Evolutionary conservation across 345 rosid genomes (phyloP).

Genomic region (Moringa oleifera): DNA sequence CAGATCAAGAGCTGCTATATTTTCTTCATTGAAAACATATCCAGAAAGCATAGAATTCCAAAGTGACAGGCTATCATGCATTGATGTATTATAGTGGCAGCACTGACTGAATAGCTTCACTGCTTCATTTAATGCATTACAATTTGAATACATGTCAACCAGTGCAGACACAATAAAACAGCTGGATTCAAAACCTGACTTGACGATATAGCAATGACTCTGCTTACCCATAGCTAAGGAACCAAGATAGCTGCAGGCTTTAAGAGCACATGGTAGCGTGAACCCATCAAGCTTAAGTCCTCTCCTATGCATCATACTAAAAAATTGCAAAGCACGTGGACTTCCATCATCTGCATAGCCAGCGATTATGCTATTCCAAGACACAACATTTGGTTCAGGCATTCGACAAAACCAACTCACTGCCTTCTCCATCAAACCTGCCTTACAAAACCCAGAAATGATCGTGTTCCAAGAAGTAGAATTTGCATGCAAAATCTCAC

Average conservation of each 20-base stretch:
- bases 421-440: conserved; percentile 56
- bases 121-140: conserved; percentile 37
- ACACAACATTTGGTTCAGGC: conserved; percentile 42
- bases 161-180: conserved; percentile 50
- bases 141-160: conserved; percentile 70
- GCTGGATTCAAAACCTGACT: conserved; percentile 51
- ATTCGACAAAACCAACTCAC: conserved; percentile 43
- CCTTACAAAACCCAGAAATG: conserved; percentile 58
- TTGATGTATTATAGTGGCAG: background rate
- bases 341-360: conserved; percentile 57
- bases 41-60: conserved; percentile 69
- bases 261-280: conserved; percentile 63
- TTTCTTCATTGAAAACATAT: conserved; percentile 38
- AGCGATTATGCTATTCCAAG: conserved; percentile 71
- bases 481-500: conserved; percentile 30
- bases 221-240: conserved; percentile 43
- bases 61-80: conserved; percentile 30
- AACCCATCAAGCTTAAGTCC: conserved; percentile 55
- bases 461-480: conserved; percentile 67
- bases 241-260: conserved; percentile 40
- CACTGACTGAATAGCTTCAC: conserved; percentile 27
- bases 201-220: conserved; percentile 48
- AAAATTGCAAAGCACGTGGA: conserved; percentile 38
- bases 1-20: conserved; percentile 37
- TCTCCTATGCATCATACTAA: conserved; percentile 50